Percentiles rank a stretch among this genome's conserved stretches.
Evolutionary conservation across 2,329 filamentous ascomycete species (phyloP).

Genomic region (Monilinia laxa): DNA sequence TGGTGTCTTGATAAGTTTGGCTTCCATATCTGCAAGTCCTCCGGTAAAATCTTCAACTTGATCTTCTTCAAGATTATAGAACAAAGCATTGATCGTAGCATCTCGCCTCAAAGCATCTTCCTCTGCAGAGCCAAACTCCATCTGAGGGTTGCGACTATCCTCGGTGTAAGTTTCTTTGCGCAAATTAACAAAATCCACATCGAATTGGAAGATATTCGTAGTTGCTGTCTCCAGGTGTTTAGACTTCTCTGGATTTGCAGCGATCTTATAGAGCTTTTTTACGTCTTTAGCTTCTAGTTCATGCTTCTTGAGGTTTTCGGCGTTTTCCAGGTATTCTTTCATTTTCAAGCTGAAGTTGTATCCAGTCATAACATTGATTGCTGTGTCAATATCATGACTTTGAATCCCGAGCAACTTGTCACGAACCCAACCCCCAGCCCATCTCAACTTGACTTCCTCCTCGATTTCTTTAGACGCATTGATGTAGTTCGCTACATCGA

Average conservation of each 20-base stretch:
- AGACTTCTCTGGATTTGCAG: conserved; percentile 90
- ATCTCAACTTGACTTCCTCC: conserved; percentile 65
- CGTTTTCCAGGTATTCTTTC: conserved; percentile 63
- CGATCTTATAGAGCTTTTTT: conserved; percentile 81
- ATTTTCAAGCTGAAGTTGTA: conserved; percentile 70
- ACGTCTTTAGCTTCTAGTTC: conserved; percentile 58
- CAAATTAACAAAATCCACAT: conserved; percentile 92
- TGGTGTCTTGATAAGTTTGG: conserved; percentile 76
- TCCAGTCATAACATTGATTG: conserved; percentile 83
- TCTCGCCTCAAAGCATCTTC: conserved; percentile 89
- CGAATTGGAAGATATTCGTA: conserved; percentile 78
- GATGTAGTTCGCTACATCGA: conserved; percentile 77
- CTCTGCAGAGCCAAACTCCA: conserved; percentile 89
- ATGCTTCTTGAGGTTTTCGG: conserved; percentile 62
- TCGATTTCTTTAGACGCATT: conserved; percentile 50
- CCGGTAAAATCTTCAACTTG: conserved; percentile 82
- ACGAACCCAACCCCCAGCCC: conserved; percentile 85
- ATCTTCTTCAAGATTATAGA: conserved; percentile 85
- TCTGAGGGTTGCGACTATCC: conserved; percentile 84
- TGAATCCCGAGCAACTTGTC: conserved; percentile 73
- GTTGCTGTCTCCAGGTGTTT: conserved; percentile 94
- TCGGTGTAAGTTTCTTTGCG: conserved; percentile 87
- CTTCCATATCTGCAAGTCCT: conserved; percentile 72
- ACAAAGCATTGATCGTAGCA: conserved; percentile 92
- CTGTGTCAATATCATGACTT: conserved; percentile 81